Evolutionary conservation across 352 stramenopile species (phyloP), one percentile per base, ranked within the genome.

Genomic region (Phytopythium ostracodes): DNA sequence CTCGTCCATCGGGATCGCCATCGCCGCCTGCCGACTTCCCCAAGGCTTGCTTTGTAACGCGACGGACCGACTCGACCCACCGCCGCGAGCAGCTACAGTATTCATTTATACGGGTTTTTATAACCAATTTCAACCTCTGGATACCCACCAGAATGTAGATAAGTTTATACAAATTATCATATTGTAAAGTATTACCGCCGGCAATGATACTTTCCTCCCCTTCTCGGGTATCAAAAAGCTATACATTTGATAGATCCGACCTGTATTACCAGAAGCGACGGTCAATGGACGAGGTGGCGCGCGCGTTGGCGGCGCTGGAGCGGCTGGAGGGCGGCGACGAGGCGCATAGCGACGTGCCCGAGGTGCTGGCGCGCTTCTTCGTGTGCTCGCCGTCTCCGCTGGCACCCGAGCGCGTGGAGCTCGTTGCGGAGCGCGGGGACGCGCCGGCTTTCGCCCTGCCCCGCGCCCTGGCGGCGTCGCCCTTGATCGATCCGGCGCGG

Each of bases 351-450:
- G 51, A 51, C 52, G 1, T 49, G 7, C 59, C 70, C 17, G 49
- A 57, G 36, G 59, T 68, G 33, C 59, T 92, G 25, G 62, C 62
- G 49, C 63, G 76, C 63, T 92, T 92, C 14, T 74, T 68, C 10
- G 71, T 89, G 25, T 29, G 62, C 2, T 76, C 78, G 1, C 62
- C 71, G 57, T 88, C 79, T 17, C 63, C 79, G 5, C 66, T 86
- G 29, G 68, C 73, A 3, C 71, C 74, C 2, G 71, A 84, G 35
- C 59, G 53, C 36, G 77, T 84, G n/a, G 58, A 81, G 40, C 79
- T 89, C 64, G 64, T 87, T 4, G 62, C 77, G 31, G 42, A 67
- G 2, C 18, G 46, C 2, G 18, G 35, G 22, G 22, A 42, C 31
- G 18, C 47, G 22, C 40, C 38, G 3, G 58, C 67, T 1, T 87